phyloP scores from a whole-genome alignment of 2,329 filamentous ascomycete species.

The Neonectria neomacrospora region DNA sequence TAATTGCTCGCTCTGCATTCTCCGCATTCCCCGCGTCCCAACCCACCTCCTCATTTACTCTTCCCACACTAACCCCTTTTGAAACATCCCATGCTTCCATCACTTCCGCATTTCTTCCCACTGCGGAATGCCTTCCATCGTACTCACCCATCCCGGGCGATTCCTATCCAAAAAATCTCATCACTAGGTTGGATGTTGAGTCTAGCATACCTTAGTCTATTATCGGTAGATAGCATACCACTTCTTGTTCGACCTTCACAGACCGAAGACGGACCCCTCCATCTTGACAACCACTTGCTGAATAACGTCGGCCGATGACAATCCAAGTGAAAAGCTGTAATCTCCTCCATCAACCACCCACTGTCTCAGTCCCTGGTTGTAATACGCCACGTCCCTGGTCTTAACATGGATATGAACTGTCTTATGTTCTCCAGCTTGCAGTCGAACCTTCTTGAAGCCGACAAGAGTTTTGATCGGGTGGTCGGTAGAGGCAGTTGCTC shows the following conservation, averaged over 20 bases:
- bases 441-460: slow-evolving; percentile 45
- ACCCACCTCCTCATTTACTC: slow-evolving; percentile 1
- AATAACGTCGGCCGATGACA: slow-evolving; percentile 40
- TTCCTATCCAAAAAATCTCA: slow-evolving; percentile 47
- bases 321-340: slow-evolving; percentile 43
- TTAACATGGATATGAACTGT: slow-evolving; percentile 28
- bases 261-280: slow-evolving; percentile 4
- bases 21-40: slow-evolving; percentile 12
- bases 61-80: background rate
- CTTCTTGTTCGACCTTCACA: background rate
- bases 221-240: background rate
- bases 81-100: background rate
- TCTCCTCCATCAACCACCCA: slow-evolving; percentile 46
- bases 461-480: slow-evolving; percentile 47
- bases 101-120: slow-evolving; percentile 44
- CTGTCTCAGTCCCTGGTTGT: slow-evolving; percentile 34
- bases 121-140: slow-evolving; percentile 37
- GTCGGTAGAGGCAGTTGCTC: slow-evolving; percentile 15
- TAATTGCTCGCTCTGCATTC: slow-evolving; percentile 13
- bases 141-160: slow-evolving; percentile 41
- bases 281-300: background rate
- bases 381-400: slow-evolving; percentile 45
- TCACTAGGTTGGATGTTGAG: slow-evolving; percentile 34
- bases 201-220: slow-evolving; percentile 15
- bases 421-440: slow-evolving; percentile 37